Base-by-base conservation (phyloP, 805 yeast genomes). In the Cyberlindnera subsufficiens region DNA sequence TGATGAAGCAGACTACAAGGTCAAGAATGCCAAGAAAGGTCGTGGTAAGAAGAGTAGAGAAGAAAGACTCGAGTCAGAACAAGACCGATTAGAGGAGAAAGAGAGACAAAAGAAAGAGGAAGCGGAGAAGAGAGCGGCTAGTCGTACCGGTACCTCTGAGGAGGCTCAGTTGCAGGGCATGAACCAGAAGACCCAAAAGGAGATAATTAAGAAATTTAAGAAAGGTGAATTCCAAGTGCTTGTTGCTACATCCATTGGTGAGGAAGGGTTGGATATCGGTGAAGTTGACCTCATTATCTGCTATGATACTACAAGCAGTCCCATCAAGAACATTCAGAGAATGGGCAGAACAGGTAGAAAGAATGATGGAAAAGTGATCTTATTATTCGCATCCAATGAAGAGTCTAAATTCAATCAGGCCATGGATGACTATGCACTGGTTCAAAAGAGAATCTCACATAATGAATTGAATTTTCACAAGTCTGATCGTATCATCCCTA, bases 261-360 rank as follows among this genome's bases (percentile, higher is more conserved):
- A 93, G 61, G 99, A 93, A 69, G 99, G 99, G 36, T 72, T 93
- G 50, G 99, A 93, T 68, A 95, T 93, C 51, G 99, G 99, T 29
- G 97, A 95, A 60, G 99, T 93, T 41, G 99, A 93, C 62, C 60
- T 93, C 54, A 91, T 93, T 52, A 73, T 93, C 7, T 90, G 96
- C 58, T 93, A 80, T 63, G 99, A 93, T 56, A 86, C 96, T 0
- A 89, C 97, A 0, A 74, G 89, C 25, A 87, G 96, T 36, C 97
- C 98, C 0, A 91, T 93, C 44, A 86, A 95, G 45, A 89, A 86
- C 53, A 75, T 93, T 33, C 99, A 93, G 60, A 69, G 99, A 53
- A 88, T 93, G 95, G 99, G 99, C 22, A 78, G 99, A 66, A 93
- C 99, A 0, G 99, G 99, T 16, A 81, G 99, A 65, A 87, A 88